Evolutionary conservation across 2,329 filamentous ascomycete genomes (phyloP).

Genomic region (Pseudocercospora macadamiae): DNA sequence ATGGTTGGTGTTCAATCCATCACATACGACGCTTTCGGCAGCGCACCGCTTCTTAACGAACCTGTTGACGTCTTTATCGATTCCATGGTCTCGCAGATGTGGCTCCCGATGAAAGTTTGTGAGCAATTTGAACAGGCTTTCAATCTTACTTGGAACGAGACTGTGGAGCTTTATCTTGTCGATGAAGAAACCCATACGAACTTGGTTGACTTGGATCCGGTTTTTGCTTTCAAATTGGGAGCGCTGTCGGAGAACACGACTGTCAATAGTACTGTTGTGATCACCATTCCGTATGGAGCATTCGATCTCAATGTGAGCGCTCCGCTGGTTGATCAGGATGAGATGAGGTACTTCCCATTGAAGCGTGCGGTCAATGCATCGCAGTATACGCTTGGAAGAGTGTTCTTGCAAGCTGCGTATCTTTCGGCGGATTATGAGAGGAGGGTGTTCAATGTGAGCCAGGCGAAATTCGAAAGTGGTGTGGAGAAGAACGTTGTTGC

Average conservation of each 20-base stretch:
- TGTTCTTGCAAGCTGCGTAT: constrained; percentile 36
- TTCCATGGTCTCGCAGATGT: constrained; percentile 44
- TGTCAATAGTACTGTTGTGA: constrained; percentile 26
- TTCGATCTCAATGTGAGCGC: constrained; percentile 39
- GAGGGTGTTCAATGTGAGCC: constrained; percentile 30
- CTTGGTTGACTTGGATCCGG: constrained; percentile 38
- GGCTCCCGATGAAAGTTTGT: constrained; percentile 43
- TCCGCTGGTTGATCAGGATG: constrained; percentile 35
- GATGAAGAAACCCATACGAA: constrained; percentile 40
- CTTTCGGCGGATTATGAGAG: constrained; percentile 33
- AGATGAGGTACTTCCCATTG: constrained; percentile 30
- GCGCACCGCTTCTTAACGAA: neutral
- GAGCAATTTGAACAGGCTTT: constrained; percentile 42
- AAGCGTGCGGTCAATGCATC: constrained; percentile 26
- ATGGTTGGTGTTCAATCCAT: constrained; percentile 28
- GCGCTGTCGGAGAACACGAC: neutral
- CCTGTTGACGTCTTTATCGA: constrained; percentile 35
- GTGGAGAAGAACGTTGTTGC: neutral
- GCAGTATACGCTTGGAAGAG: constrained; percentile 33
- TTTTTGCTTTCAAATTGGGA: constrained; percentile 40
- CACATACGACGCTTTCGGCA: constrained; percentile 3
- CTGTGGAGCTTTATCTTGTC: constrained; percentile 42
- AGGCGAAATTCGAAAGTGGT: constrained; percentile 20
- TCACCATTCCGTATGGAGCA: constrained; percentile 44
- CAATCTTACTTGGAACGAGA: constrained; percentile 42